phyloP scores from a whole-genome alignment of 441 rosid species.

The Theobroma grandiflorum region DNA sequence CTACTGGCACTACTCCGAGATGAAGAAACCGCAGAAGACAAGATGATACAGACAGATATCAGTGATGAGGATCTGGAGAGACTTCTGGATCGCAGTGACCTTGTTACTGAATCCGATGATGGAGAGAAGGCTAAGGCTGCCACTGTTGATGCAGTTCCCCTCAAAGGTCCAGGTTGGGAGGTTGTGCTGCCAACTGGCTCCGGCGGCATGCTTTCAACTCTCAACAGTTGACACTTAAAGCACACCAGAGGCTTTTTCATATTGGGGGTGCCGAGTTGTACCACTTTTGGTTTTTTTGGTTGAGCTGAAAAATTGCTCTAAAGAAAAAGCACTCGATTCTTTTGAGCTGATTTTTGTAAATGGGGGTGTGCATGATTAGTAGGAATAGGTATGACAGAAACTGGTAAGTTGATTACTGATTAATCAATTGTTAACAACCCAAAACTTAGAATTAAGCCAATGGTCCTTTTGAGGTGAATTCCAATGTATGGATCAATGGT shows the following conservation, averaged over 20 bases:
- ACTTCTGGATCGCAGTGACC: slow-evolving; percentile 81
- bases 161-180: slow-evolving; percentile 99
- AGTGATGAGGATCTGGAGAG: slow-evolving; percentile 81
- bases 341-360: not conserved
- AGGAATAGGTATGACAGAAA: too few species aligned
- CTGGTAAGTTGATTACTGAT: too few species aligned
- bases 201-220: slow-evolving; percentile 86
- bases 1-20: slow-evolving; percentile 71
- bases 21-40: slow-evolving; percentile 89
- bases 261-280: not conserved
- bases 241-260: not conserved
- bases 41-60: slow-evolving; percentile 84
- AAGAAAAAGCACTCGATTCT: not conserved
- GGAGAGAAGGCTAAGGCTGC: slow-evolving; percentile 36
- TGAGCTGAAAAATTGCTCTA: not conserved
- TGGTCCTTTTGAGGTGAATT: too few species aligned
- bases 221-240: slow-evolving; percentile 56
- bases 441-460: too few species aligned
- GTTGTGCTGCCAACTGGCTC: slow-evolving; percentile 76
- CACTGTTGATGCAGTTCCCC: slow-evolving; percentile 49
- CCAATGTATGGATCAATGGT: too few species aligned
- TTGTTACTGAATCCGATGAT: slow-evolving; percentile 39
- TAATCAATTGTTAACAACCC: too few species aligned
- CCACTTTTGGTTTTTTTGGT: too few species aligned
- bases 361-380: not conserved